phyloP scores from a whole-genome alignment of 2,329 filamentous ascomycete genomes.

The Aspergillus brasiliensis region DNA sequence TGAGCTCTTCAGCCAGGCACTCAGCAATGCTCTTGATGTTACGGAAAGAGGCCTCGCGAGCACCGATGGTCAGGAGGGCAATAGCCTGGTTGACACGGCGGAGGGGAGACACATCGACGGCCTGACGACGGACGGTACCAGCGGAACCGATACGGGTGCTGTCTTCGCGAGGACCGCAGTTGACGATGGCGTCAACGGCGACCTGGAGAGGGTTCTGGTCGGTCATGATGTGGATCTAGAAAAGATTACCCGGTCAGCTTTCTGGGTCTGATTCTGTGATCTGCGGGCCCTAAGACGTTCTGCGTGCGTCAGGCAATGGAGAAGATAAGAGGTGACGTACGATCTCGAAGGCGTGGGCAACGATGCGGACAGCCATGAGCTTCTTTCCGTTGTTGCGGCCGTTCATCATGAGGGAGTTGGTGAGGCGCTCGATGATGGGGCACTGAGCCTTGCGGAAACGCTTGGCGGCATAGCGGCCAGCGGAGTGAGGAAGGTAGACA shows the following conservation, averaged over 20 bases:
- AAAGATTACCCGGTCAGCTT: constrained; percentile 11
- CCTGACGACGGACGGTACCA: constrained; percentile 99
- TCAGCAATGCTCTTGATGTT: constrained; percentile 99
- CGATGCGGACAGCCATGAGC: constrained; percentile 99
- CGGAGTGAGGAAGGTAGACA: constrained; percentile 98
- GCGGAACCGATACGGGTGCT: constrained; percentile 98
- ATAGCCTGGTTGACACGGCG: constrained; percentile 99
- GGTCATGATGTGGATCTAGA: constrained; percentile 99
- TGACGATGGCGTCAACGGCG: constrained; percentile 98
- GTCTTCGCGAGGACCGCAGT: constrained; percentile 99
- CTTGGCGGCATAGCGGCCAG: constrained; percentile 98
- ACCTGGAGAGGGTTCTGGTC: constrained; percentile 99
- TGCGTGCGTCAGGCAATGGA: not conserved
- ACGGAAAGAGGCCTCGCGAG: constrained; percentile 97
- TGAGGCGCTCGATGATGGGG: constrained; percentile 99
- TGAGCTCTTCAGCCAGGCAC: constrained; percentile 99
- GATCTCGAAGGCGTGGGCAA: constrained; percentile 99
- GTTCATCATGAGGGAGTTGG: constrained; percentile 99
- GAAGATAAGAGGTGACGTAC: constrained; percentile 61
- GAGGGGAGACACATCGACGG: constrained; percentile 99
- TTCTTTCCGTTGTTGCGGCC: constrained; percentile 99
- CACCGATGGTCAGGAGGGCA: constrained; percentile 96
- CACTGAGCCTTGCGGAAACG: constrained; percentile 99
- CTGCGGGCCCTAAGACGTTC: not conserved
- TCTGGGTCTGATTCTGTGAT: not conserved